Evolutionary conservation across 164 flowering plant species (phyloP).

Genomic region (Hamamelis virginiana): DNA sequence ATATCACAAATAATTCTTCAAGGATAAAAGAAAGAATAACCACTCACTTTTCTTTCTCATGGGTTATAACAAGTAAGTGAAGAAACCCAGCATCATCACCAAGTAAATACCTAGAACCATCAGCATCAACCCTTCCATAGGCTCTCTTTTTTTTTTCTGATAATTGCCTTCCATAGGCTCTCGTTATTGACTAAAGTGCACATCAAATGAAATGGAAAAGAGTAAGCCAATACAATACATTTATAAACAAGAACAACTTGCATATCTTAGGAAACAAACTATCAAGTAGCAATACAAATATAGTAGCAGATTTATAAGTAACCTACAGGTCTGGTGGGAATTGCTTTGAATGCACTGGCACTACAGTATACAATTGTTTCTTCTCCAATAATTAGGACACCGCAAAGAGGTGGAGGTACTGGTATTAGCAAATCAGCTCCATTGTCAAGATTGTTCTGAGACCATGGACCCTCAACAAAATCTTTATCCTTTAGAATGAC

Average conservation of each 20-base stretch:
- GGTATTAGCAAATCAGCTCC: constrained; percentile 92
- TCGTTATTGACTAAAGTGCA: constrained; percentile 75
- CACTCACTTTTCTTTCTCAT: constrained; percentile 92
- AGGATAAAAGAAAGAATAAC: constrained; percentile 1
- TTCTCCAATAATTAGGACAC: constrained; percentile 95
- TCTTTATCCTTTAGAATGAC: constrained; percentile 93
- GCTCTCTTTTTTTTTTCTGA: constrained; percentile 85
- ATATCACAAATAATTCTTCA: neutral
- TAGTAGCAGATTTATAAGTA: constrained; percentile 1
- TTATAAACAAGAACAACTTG: neutral
- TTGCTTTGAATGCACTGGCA: constrained; percentile 81
- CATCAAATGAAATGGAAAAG: constrained; percentile 11
- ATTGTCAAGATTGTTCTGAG: constrained; percentile 96
- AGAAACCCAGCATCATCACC: constrained; percentile 93
- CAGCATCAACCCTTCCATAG: constrained; percentile 96
- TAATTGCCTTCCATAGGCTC: too few relatives aligned
- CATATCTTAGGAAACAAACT: neutral
- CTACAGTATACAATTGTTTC: constrained; percentile 96
- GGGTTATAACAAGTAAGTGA: constrained; percentile 89
- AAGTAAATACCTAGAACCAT: constrained; percentile 95
- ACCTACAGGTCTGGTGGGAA: constrained; percentile 88
- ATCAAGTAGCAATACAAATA: constrained; percentile 4
- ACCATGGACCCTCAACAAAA: constrained; percentile 95
- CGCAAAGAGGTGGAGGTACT: constrained; percentile 94
- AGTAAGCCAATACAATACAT: neutral